phyloP scores from a whole-genome alignment of 2,329 filamentous ascomycete genomes.

The Coniochaeta hoffmannii region DNA sequence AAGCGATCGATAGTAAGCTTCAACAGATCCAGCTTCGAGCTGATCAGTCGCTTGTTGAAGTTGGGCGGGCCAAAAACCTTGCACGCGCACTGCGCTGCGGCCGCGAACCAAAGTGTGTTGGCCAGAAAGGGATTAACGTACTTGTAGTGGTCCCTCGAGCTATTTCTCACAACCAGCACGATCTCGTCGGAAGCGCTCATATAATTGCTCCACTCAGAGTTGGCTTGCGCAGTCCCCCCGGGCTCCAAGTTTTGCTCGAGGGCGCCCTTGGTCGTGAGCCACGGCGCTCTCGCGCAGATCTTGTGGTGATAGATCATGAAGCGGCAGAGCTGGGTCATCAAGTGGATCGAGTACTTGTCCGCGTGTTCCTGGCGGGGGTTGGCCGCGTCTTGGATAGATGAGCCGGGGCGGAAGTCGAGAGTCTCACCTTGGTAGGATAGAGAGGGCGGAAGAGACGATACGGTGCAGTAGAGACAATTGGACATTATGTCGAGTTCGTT shows the following conservation, averaged over 20 bases:
- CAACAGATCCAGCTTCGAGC: conserved; percentile 8
- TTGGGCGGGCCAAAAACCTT: conserved; percentile 8
- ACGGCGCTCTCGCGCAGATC: conserved; percentile 15
- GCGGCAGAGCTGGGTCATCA: conserved; percentile 25
- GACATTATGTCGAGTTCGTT: conserved; percentile 20
- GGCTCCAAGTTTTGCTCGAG: not conserved
- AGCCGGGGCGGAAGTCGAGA: conserved; percentile 17
- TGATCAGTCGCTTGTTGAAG: conserved; percentile 6
- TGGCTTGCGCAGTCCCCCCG: conserved; percentile 6
- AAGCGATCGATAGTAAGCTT: conserved; percentile 10
- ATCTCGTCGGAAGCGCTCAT: conserved; percentile 23
- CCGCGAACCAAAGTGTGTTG: conserved; percentile 24
- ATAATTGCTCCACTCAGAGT: conserved; percentile 15
- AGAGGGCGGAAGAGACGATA: conserved; percentile 19
- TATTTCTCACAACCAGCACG: conserved; percentile 17
- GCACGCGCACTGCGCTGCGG: conserved; percentile 18
- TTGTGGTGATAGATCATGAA: conserved; percentile 26
- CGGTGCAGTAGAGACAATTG: conserved; percentile 23
- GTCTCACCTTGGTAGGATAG: conserved; percentile 22
- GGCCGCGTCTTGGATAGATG: conserved; percentile 2
- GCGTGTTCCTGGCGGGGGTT: conserved; percentile 18
- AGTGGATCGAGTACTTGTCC: conserved; percentile 22
- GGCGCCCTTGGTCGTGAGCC: conserved; percentile 4
- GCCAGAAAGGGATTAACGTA: conserved; percentile 24
- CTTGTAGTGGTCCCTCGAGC: conserved; percentile 17